Percentiles rank a stretch among this genome's conserved stretches.
Evolutionary conservation across 805 yeast species (phyloP).

Genomic region (Pichia pseudocactophila): DNA sequence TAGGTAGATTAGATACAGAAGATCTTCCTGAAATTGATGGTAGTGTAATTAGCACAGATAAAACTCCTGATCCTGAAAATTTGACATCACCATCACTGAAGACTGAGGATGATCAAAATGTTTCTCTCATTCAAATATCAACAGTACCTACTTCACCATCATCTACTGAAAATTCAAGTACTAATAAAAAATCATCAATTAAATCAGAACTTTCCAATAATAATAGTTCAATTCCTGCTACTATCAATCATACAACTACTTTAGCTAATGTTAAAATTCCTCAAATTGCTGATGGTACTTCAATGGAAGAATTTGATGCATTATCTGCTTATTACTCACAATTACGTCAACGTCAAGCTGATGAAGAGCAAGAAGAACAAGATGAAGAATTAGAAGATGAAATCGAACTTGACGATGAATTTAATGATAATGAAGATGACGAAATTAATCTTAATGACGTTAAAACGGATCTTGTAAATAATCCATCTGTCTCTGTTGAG

Average conservation of each 20-base stretch:
- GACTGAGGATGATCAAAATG: neutral
- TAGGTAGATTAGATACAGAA: conserved; percentile 47
- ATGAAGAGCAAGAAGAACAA: conserved; percentile 52
- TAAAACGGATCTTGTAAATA: neutral
- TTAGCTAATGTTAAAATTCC: neutral
- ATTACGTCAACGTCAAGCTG: conserved; percentile 59
- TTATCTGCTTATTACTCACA: conserved; percentile 69
- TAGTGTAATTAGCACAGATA: neutral
- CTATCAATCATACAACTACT: neutral
- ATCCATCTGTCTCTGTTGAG: neutral
- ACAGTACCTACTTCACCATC: neutral
- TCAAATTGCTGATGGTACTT: conserved; percentile 18
- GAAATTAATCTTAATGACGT: conserved; percentile 7
- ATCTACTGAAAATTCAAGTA: neutral
- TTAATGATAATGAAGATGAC: conserved; percentile 7
- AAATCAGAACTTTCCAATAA: neutral
- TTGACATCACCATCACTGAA: neutral
- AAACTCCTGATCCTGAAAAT: neutral
- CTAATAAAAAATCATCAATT: neutral
- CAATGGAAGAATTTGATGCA: conserved; percentile 64
- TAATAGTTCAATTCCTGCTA: neutral
- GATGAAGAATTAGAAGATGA: conserved; percentile 18
- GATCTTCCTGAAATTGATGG: conserved; percentile 29
- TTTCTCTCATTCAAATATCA: neutral
- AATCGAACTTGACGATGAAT: conserved; percentile 1